phyloP scores from a whole-genome alignment of 768 basidiomycete genomes.

The Suillus placidus region DNA sequence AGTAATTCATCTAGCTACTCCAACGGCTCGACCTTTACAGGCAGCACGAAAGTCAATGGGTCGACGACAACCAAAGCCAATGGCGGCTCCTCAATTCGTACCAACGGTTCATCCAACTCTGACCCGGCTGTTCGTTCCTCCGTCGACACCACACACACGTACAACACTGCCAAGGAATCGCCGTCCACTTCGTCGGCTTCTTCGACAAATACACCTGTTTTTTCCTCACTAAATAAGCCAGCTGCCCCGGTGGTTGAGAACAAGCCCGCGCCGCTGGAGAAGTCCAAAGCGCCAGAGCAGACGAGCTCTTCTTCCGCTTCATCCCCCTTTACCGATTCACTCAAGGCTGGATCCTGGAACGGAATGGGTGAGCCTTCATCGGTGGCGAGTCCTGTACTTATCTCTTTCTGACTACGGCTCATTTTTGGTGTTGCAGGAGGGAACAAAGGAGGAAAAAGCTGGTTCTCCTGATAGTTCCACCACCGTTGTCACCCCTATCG shows the following conservation, averaged over 20 bases:
- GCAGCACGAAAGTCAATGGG: background rate
- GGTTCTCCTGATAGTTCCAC: constrained; percentile 14
- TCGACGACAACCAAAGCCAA: constrained; percentile 20
- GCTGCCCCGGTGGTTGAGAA: background rate
- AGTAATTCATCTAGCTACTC: constrained; percentile 10
- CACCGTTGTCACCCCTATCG: constrained; percentile 17
- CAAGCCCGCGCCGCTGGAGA: constrained; percentile 14
- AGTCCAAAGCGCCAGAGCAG: constrained; percentile 3
- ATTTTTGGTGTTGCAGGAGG: constrained; percentile 28
- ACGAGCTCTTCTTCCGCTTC: background rate
- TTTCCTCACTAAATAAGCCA: background rate
- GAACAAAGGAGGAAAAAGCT: constrained; percentile 5
- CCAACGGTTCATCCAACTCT: constrained; percentile 35
- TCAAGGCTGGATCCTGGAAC: constrained; percentile 15
- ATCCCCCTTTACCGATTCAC: background rate
- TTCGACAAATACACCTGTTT: background rate
- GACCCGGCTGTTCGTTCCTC: constrained; percentile 24
- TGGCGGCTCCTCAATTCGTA: constrained; percentile 22
- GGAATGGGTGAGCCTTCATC: constrained; percentile 36
- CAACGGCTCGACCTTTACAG: constrained; percentile 16
- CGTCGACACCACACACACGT: constrained; percentile 26
- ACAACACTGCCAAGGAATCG: constrained; percentile 19
- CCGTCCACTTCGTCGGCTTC: constrained; percentile 8
- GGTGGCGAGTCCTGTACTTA: constrained; percentile 28
- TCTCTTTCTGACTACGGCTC: constrained; percentile 33